Evolutionary conservation across 495 filamentous ascomycete species (phyloP).

Genomic region (Penicillium diatomitis): DNA sequence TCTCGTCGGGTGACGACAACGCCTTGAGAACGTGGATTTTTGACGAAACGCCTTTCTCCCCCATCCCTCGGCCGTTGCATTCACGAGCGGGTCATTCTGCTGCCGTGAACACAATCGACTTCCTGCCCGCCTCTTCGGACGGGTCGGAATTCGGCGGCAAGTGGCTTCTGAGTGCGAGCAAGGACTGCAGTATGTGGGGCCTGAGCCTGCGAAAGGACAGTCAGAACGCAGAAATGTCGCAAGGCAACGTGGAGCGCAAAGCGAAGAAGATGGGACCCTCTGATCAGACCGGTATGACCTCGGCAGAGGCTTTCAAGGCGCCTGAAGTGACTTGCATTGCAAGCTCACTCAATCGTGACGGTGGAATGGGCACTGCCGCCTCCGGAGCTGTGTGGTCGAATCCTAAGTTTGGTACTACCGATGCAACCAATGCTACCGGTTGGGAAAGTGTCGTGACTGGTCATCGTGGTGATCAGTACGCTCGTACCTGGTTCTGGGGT

Average conservation of each 20-base stretch:
- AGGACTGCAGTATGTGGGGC: conserved; percentile 85
- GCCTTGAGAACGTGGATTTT: conserved; percentile 93
- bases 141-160: conserved; percentile 82
- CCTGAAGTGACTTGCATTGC: conserved; percentile 85
- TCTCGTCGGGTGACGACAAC: conserved; percentile 88
- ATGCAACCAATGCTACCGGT: conserved; percentile 63
- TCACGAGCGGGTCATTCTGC: conserved; percentile 79
- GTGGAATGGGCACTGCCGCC: conserved; percentile 71
- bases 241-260: conserved; percentile 73
- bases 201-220: conserved; percentile 92
- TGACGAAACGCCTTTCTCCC: conserved; percentile 75
- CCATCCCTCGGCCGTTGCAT: conserved; percentile 76
- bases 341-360: conserved; percentile 84
- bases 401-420: conserved; percentile 44
- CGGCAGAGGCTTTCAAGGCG: conserved; percentile 71
- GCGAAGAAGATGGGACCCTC: conserved; percentile 73
- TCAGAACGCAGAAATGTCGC: conserved; percentile 87
- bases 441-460: conserved; percentile 97
- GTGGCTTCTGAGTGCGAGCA: conserved; percentile 85
- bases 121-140: conserved; percentile 77
- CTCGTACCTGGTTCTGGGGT: conserved; percentile 96
- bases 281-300: conserved; percentile 22
- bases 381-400: conserved; percentile 74
- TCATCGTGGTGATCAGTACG: conserved; percentile 76
- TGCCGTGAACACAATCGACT: conserved; percentile 67